Evolutionary conservation across 1,284 basidiomycete species (phyloP).

Genomic region (Ceratobasidium sp.): DNA sequence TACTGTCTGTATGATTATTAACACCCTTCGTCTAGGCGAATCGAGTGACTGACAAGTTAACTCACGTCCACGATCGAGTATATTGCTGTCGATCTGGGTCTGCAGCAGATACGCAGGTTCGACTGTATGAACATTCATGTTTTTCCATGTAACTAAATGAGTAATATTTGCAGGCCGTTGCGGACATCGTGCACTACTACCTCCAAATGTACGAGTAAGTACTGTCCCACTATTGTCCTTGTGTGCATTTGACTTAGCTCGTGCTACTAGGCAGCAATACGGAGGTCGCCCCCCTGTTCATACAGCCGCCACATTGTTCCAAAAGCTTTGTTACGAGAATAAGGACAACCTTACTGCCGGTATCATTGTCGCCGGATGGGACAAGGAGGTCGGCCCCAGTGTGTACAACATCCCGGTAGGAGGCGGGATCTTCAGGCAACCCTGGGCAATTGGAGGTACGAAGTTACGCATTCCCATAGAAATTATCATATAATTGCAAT

Average conservation of each 20-base stretch:
- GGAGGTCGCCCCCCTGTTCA: conserved; percentile 83
- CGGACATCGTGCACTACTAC: conserved; percentile 91
- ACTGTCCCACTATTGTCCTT: neutral
- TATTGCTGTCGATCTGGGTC: conserved; percentile 99
- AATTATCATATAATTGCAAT: conserved; percentile 8
- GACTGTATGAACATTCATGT: conserved; percentile 7
- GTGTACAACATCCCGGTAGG: conserved; percentile 98
- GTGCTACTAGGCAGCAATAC: conserved; percentile 70
- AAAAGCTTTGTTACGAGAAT: conserved; percentile 94
- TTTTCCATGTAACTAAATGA: conserved; percentile 3
- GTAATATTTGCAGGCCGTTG: conserved; percentile 74
- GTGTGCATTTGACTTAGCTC: too few relatives aligned
- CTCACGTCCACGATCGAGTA: conserved; percentile 96
- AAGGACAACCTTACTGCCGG: conserved; percentile 92
- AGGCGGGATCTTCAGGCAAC: conserved; percentile 93
- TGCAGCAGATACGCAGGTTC: conserved; percentile 90
- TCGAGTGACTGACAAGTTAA: conserved; percentile 98
- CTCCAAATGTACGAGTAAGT: conserved; percentile 84
- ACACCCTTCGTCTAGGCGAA: conserved; percentile 75
- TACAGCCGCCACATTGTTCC: conserved; percentile 87
- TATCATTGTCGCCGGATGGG: conserved; percentile 99
- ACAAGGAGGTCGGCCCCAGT: conserved; percentile 90
- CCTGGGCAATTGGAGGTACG: conserved; percentile 94
- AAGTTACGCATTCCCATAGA: conserved; percentile 15
- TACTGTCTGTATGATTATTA: neutral